Base-by-base conservation (phyloP, 2,329 filamentous ascomycete genomes). In the Incumbomyces lentus region DNA sequence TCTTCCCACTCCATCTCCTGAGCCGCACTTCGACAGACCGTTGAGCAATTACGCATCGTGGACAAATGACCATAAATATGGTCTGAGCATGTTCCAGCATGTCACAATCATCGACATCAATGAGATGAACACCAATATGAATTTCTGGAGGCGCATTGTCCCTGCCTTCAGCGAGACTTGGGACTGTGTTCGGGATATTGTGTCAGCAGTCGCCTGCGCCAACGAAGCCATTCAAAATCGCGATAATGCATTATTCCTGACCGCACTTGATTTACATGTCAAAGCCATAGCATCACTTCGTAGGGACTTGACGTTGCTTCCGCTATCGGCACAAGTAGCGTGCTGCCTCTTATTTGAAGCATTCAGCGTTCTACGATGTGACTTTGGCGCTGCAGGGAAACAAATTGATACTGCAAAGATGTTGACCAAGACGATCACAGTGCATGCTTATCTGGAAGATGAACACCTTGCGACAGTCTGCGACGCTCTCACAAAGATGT, bases 181-280 rank as follows among this genome's bases (percentile, higher is more conserved):
- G 26, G 18, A 26, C 14, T 42, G 40, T 17, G 29, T 42, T 32
- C 7, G 40, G 7, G 29, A 42, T 18, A 32, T 42, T 18, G 30
- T 42, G 3, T 42, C 40, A 7, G 40, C 40, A 11, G 32, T 42
- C n/a, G 40, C 40, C 3, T 7, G 17, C n/a, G 40, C 40, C 7
- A 42, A 42, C 18, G 26, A 42, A 42, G 40, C 40, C 16, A 42
- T 42, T 17, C 40, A 42, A 33, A 29, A 42, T 33, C 40, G 40
- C 16, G 40, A 42, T 13, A 19, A 42, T 29, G 33, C 31, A n/a
- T 26, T 42, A 12, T 32, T 42, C 17, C 14, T 42, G 26, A 42
- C 40, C 7, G 40, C 40, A n/a, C 17, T 42, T 33, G 40, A 42
- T 12, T 17, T 33, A n/a, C 40, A 42, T 17, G 26, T 42, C 8